phyloP scores from a whole-genome alignment of 768 basidiomycete genomes.

The Amanita subjunquillea region DNA sequence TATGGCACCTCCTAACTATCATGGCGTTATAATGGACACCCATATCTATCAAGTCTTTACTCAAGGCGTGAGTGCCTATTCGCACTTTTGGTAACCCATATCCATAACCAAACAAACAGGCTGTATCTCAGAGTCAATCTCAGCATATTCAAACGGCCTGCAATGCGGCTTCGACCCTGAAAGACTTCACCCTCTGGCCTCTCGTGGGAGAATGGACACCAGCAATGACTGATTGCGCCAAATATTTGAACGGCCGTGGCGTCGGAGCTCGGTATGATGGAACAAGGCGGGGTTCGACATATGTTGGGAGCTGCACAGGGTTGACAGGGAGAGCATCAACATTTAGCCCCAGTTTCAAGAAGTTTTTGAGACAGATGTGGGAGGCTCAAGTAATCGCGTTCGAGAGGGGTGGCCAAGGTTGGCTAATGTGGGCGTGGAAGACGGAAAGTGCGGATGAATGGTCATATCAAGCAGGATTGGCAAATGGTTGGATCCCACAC shows the following conservation, averaged over 20 bases:
- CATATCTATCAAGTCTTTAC: constrained; percentile 76
- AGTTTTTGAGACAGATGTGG: constrained; percentile 72
- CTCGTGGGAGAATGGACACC: constrained; percentile 87
- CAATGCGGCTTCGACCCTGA: constrained; percentile 29
- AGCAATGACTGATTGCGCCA: constrained; percentile 68
- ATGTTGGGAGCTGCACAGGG: constrained; percentile 65
- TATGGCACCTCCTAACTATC: constrained; percentile 35
- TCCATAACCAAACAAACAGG: background rate
- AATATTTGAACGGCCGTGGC: constrained; percentile 79
- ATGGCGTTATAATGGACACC: constrained; percentile 72
- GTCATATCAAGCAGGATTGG: constrained; percentile 77
- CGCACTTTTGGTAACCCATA: background rate
- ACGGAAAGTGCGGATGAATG: constrained; percentile 79
- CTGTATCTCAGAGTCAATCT: constrained; percentile 17
- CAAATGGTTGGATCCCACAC: constrained; percentile 77
- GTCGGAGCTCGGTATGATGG: constrained; percentile 59
- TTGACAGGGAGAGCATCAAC: constrained; percentile 64
- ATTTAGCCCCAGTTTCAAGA: constrained; percentile 74
- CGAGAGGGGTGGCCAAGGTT: constrained; percentile 58
- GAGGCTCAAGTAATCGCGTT: constrained; percentile 75
- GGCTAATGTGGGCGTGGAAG: constrained; percentile 85
- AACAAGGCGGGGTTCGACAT: constrained; percentile 47
- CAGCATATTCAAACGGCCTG: constrained; percentile 61
- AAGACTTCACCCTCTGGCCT: constrained; percentile 59
- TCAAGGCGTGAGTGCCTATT: constrained; percentile 29